These are phyloP conservation scores for Sporodiniella umbellata DNA, from an alignment of 371 early-diverging fungal genomes.

Conservation along the genomic window DNA sequence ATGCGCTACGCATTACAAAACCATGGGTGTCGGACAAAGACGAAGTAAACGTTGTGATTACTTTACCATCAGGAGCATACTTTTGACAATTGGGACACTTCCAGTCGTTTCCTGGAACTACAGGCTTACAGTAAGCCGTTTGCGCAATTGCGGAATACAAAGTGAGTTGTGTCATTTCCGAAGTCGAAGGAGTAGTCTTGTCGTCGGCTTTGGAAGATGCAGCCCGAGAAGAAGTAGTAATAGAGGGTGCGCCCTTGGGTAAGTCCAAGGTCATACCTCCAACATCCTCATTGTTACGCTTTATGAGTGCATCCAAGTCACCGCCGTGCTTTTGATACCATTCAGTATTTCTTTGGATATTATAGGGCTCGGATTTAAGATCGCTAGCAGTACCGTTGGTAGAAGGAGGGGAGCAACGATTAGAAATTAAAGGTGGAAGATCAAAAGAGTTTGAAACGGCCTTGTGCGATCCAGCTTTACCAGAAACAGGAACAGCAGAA, in stretches of 20 bases:
- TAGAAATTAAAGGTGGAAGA: slow-evolving; percentile 10
- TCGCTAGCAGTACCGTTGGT: background rate
- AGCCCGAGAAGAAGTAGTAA: background rate
- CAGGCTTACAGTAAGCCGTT: slow-evolving; percentile 20
- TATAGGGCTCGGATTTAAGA: slow-evolving; percentile 1
- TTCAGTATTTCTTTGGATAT: slow-evolving; percentile 3
- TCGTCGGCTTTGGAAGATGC: background rate
- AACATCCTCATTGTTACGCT: slow-evolving; percentile 1
- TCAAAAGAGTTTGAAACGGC: background rate
- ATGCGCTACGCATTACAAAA: slow-evolving; percentile 16
- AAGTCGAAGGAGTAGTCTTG: slow-evolving; percentile 1
- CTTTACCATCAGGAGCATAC: slow-evolving; percentile 16
- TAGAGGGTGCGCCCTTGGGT: slow-evolving; percentile 6
- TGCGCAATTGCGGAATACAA: slow-evolving; percentile 14
- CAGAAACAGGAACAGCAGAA: slow-evolving; percentile 9
- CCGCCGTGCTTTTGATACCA: slow-evolving; percentile 7
- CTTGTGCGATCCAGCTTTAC: background rate
- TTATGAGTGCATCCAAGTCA: background rate
- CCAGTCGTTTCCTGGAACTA: slow-evolving; percentile 14
- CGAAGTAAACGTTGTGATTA: slow-evolving; percentile 16
- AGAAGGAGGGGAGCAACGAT: background rate
- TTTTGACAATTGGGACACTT: slow-evolving; percentile 13
- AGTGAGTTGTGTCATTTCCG: slow-evolving; percentile 1
- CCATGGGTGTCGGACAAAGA: slow-evolving; percentile 16
- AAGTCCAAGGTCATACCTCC: slow-evolving; percentile 13